These are phyloP conservation scores for Ganoderma lingzhi DNA, from an alignment of 1,284 basidiomycete species.

Conservation along the genomic window DNA sequence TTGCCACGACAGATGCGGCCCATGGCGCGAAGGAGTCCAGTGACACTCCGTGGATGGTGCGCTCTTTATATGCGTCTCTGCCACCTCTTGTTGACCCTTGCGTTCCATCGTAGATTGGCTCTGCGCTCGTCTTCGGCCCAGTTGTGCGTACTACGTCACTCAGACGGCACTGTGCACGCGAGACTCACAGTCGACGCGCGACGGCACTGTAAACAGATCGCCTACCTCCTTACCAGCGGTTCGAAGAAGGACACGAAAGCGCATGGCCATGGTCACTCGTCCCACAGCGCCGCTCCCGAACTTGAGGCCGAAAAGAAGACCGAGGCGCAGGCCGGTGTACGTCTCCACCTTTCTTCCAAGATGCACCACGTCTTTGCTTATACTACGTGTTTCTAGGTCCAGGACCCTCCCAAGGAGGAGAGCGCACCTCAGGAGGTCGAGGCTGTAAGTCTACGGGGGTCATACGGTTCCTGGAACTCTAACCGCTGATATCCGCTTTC, in stretches of 20 bases:
- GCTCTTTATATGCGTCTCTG: constrained; percentile 2
- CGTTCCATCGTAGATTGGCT: constrained; percentile 37
- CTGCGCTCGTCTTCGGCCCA: constrained; percentile 41
- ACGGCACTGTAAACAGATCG: constrained; percentile 12
- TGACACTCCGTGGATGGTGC: constrained; percentile 40
- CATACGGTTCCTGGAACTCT: background rate
- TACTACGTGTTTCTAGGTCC: background rate
- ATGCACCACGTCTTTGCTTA: background rate
- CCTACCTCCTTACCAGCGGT: constrained; percentile 25
- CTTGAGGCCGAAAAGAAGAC: constrained; percentile 7
- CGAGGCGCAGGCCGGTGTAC: background rate
- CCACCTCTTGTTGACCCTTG: background rate
- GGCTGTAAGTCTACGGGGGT: constrained; percentile 14
- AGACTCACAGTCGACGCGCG: background rate
- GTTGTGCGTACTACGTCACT: constrained; percentile 32
- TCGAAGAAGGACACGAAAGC: constrained; percentile 25
- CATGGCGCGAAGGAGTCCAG: constrained; percentile 36
- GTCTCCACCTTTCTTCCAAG: background rate
- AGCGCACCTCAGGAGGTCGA: constrained; percentile 29
- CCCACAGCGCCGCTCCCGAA: constrained; percentile 12
- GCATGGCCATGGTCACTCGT: constrained; percentile 15
- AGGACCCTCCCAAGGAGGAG: constrained; percentile 30
- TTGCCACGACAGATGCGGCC: constrained; percentile 37
- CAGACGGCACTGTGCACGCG: background rate
- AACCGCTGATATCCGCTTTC: constrained; percentile 14